Conservation (phyloP, 352 stramenopile species). For the Phytophthora chlamydospora region DNA sequence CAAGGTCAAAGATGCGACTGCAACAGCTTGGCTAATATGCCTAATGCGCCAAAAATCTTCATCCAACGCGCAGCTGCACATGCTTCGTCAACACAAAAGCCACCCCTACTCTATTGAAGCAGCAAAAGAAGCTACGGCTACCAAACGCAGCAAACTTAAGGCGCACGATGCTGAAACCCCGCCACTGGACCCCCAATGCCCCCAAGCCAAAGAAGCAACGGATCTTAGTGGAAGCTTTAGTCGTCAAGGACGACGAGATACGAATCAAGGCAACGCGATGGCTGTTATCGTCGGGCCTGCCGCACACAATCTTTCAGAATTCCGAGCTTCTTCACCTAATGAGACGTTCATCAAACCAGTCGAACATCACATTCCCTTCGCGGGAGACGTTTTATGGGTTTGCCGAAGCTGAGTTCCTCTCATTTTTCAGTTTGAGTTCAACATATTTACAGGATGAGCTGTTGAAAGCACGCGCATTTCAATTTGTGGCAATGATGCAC, state of each 20-base stretch:
- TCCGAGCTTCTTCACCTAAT: not conserved
- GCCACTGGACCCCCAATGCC: not conserved
- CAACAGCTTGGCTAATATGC: not conserved
- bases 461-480: not conserved
- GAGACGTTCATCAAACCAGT: not conserved
- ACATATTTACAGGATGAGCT: not conserved
- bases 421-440: not conserved
- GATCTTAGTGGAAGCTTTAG: not conserved
- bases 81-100: not conserved
- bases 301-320: not conserved
- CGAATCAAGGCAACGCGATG: not conserved
- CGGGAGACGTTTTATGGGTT: slow-evolving; percentile 2
- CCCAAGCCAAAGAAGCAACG: slow-evolving; percentile 1
- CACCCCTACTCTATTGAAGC: not conserved
- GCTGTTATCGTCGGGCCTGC: not conserved
- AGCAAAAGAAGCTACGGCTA: not conserved
- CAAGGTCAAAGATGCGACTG: slow-evolving; percentile 5
- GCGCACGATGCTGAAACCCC: not conserved
- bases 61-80: slow-evolving; percentile 2
- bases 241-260: not conserved
- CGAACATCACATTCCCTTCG: not conserved
- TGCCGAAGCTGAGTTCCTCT: not conserved
- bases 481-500: slow-evolving; percentile 7
- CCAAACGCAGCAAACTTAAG: not conserved
- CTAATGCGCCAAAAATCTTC: slow-evolving; percentile 2